Evolutionary conservation across 371 early-diverging fungal genomes (phyloP).

Genomic region (Mucor lusitanicus): DNA sequence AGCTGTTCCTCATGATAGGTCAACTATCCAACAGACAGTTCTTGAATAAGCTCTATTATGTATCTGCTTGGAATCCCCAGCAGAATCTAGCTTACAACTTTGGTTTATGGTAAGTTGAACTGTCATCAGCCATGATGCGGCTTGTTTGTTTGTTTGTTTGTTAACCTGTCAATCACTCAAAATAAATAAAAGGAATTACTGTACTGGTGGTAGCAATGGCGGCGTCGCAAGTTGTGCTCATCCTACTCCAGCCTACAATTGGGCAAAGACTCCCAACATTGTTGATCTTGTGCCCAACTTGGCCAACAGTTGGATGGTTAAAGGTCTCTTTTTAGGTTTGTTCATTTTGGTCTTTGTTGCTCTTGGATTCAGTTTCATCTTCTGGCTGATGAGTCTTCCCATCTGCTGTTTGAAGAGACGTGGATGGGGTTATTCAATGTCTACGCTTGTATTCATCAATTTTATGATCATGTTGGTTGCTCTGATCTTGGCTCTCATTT

Average conservation of each 20-base stretch:
- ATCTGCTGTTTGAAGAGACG: constrained; percentile 28
- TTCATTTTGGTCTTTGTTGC: constrained; percentile 41
- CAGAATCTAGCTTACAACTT: neutral
- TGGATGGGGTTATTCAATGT: constrained; percentile 24
- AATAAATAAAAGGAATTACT: constrained; percentile 34
- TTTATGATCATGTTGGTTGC: constrained; percentile 35
- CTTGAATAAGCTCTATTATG: neutral
- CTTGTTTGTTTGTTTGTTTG: constrained; percentile 3
- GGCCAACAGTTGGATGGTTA: constrained; percentile 8
- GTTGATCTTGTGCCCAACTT: constrained; percentile 10
- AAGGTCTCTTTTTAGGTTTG: constrained; percentile 33
- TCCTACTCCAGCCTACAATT: constrained; percentile 35
- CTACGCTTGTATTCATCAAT: constrained; percentile 29
- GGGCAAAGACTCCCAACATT: constrained; percentile 39
- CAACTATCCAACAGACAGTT: neutral
- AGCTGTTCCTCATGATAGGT: neutral
- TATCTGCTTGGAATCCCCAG: neutral
- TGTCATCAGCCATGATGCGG: neutral
- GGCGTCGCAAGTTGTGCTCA: constrained; percentile 15
- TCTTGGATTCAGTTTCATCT: constrained; percentile 32
- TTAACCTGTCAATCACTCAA: neutral
- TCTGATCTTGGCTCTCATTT: constrained; percentile 27
- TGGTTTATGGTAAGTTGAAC: neutral
- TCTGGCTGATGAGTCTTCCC: constrained; percentile 40
- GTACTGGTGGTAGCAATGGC: constrained; percentile 17